A percentile compares a stretch with the other conserved stretches of the same genome.
Evolutionary conservation across 495 filamentous ascomycete species (phyloP).

Genomic region (Pseudevernia furfuracea): DNA sequence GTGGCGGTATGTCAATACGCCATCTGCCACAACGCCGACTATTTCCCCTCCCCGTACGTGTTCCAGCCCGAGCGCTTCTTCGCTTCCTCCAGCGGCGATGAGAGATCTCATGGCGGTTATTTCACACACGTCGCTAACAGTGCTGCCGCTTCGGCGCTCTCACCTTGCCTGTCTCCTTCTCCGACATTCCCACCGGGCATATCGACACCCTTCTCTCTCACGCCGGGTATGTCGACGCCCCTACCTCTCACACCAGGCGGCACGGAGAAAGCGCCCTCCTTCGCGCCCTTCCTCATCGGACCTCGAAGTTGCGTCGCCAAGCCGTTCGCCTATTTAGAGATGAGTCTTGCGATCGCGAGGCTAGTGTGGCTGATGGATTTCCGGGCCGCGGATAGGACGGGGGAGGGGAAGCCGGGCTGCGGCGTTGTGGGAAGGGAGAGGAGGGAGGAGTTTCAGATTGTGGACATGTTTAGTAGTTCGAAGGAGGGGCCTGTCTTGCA

Average conservation of each 20-base stretch:
- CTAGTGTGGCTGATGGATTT: background rate
- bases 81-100: background rate
- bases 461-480: slow-evolving; percentile 43
- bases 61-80: slow-evolving; percentile 33
- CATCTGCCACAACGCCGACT: slow-evolving; percentile 47
- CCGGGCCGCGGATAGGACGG: background rate
- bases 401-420: background rate
- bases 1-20: slow-evolving; percentile 36
- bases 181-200: no score
- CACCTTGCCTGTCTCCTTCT: no score
- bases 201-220: background rate
- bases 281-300: background rate
- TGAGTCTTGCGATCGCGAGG: background rate
- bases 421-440: background rate
- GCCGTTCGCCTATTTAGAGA: background rate
- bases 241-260: background rate
- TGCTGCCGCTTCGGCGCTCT: no score
- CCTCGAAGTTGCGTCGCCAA: background rate
- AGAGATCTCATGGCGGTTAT: no score
- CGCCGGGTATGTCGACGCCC: no score
- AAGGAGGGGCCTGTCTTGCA: slow-evolving; percentile 39
- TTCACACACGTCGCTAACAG: no score
- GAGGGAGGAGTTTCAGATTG: slow-evolving; percentile 33
- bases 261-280: background rate
- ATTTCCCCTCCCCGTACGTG: slow-evolving; percentile 49